Conservation (phyloP, 805 yeast genomes). For the Clavispora phyllophila region DNA sequence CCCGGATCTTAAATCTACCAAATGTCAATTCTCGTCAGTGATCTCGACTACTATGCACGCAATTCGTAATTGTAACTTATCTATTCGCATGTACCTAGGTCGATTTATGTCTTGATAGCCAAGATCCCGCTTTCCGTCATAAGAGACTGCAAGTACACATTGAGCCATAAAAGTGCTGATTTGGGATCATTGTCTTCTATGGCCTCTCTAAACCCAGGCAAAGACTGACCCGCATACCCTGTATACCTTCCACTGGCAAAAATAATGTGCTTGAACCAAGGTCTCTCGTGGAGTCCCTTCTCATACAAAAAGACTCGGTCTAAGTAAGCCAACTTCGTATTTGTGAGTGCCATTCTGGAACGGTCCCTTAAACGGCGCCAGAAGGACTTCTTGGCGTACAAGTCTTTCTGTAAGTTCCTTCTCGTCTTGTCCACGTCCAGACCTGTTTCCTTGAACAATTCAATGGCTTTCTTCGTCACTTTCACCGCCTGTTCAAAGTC, state of each 20-base stretch:
- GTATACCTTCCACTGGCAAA: conserved; percentile 57
- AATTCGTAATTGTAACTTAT: too few species aligned
- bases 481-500: conserved; percentile 5
- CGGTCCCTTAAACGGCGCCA: conserved; percentile 19
- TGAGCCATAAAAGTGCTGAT: conserved; percentile 35
- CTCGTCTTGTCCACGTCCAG: conserved; percentile 6
- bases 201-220: conserved; percentile 54
- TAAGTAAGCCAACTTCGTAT: conserved; percentile 34
- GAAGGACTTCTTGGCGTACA: conserved; percentile 16
- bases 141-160: conserved; percentile 3
- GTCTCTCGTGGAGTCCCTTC: conserved; percentile 45
- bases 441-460: conserved; percentile 7
- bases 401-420: conserved; percentile 13
- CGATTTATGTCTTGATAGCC: neutral
- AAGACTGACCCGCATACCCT: conserved; percentile 54
- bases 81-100: too few species aligned
- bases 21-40: too few species aligned
- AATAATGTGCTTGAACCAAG: conserved; percentile 57
- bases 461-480: conserved; percentile 3
- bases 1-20: too few species aligned
- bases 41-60: too few species aligned
- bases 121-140: neutral
- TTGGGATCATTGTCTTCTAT: conserved; percentile 42
- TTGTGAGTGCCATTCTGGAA: conserved; percentile 23
- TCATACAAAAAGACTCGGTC: conserved; percentile 45